phyloP scores from a whole-genome alignment of 2,329 filamentous ascomycete genomes.

The Phoma sp. region DNA sequence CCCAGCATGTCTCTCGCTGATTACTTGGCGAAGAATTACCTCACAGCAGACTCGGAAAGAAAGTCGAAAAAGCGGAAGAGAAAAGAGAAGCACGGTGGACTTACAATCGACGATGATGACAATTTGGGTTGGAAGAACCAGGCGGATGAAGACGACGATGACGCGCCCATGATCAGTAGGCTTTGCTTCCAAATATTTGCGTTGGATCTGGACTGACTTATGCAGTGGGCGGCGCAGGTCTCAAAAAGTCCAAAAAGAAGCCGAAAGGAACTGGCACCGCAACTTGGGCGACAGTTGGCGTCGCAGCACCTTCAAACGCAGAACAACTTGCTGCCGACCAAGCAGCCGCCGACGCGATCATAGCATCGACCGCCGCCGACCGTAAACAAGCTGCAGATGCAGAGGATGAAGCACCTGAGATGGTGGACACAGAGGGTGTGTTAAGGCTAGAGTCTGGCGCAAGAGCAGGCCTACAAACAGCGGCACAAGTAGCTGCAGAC shows the following conservation, averaged over 20 bases:
- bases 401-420: slow-evolving; percentile 52
- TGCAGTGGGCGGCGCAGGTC: slow-evolving; percentile 40
- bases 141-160: slow-evolving; percentile 61
- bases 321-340: slow-evolving; percentile 73
- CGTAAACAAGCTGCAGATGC: slow-evolving; percentile 53
- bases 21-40: slow-evolving; percentile 91
- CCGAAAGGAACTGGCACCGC: slow-evolving; percentile 26
- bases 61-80: slow-evolving; percentile 61
- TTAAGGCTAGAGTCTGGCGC: slow-evolving; percentile 86
- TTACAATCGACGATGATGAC: slow-evolving; percentile 61
- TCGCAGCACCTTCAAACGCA: slow-evolving; percentile 55
- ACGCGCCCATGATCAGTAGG: slow-evolving; percentile 53
- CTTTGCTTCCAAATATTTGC: slow-evolving; percentile 3
- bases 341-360: slow-evolving; percentile 76
- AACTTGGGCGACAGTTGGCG: slow-evolving; percentile 74
- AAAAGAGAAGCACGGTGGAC: slow-evolving; percentile 49
- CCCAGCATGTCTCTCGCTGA: slow-evolving; percentile 69
- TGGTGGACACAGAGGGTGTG: slow-evolving; percentile 44
- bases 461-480: slow-evolving; percentile 84
- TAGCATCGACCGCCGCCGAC: slow-evolving; percentile 74
- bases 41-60: slow-evolving; percentile 67
- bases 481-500: slow-evolving; percentile 68
- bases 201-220: slow-evolving; percentile 22
- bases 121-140: slow-evolving; percentile 58
- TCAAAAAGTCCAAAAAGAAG: slow-evolving; percentile 68